A percentile compares a stretch with the other conserved stretches of the same genome.
These are phyloP conservation scores for Ustanciosporium gigantosporum DNA, from an alignment of 1,284 basidiomycete species.

Conservation along the genomic window DNA sequence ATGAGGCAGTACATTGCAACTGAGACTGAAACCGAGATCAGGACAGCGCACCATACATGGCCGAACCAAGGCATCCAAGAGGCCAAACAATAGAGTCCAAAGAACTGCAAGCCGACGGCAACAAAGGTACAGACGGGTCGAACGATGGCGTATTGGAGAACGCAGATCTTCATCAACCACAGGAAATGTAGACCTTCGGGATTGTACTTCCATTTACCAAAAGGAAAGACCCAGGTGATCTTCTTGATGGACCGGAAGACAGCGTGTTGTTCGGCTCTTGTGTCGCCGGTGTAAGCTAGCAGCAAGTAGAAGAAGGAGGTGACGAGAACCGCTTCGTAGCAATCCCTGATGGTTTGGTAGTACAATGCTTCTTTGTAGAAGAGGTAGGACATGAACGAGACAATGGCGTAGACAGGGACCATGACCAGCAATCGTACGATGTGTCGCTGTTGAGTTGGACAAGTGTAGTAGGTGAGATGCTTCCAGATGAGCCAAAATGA, in stretches of 20 bases:
- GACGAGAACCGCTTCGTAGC: slow-evolving; percentile 54
- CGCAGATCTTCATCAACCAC: slow-evolving; percentile 75
- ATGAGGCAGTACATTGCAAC: slow-evolving; percentile 77
- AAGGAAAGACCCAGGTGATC: slow-evolving; percentile 70
- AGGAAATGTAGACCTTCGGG: slow-evolving; percentile 70
- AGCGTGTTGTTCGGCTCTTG: slow-evolving; percentile 69
- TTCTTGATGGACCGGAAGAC: slow-evolving; percentile 66
- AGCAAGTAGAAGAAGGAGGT: slow-evolving; percentile 79
- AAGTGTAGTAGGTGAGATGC: slow-evolving; percentile 74
- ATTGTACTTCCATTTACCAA: slow-evolving; percentile 70
- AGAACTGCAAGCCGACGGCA: slow-evolving; percentile 70
- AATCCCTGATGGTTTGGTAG: slow-evolving; percentile 58
- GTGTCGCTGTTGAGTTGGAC: slow-evolving; percentile 63
- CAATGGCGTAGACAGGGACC: slow-evolving; percentile 75
- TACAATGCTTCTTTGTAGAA: slow-evolving; percentile 64
- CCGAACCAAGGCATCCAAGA: slow-evolving; percentile 74
- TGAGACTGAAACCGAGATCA: slow-evolving; percentile 75
- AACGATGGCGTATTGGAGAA: slow-evolving; percentile 77
- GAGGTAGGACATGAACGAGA: slow-evolving; percentile 72
- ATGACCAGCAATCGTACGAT: slow-evolving; percentile 73
- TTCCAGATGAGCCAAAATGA: slow-evolving; percentile 41
- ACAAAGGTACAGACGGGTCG: slow-evolving; percentile 70
- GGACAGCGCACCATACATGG: slow-evolving; percentile 66
- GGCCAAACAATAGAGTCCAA: slow-evolving; percentile 72
- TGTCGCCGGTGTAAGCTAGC: slow-evolving; percentile 72